Evolutionary conservation across 2,329 filamentous ascomycete genomes (phyloP), one percentile per base, ranked within the genome.

Genomic region (Claviceps fusiformis): DNA sequence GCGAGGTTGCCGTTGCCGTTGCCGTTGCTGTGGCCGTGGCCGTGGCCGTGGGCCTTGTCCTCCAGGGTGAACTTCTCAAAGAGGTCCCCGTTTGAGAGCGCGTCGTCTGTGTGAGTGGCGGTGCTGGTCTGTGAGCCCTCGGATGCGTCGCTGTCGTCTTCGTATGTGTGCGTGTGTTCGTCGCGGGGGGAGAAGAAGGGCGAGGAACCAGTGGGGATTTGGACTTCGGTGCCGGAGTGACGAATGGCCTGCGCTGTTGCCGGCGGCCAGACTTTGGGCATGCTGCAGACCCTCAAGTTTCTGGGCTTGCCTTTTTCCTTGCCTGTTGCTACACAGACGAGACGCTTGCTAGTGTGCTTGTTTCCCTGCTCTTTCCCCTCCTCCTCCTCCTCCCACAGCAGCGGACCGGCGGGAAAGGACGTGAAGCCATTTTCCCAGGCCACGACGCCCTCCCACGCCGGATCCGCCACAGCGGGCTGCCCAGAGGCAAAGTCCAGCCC

Each of bases 401-500:
- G 65, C 1, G 82, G 81, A 0, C 81, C 81, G 4, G 68, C 63
- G 0, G 79, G 80, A 62, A 85, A 82, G 2, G 67, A 67, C n/a
- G 66, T 72, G 62, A 75, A 62, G 4, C 74, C 78, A 47, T 74
- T 73, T 62, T 79, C 75, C 76, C 79, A 85, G 13, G 67, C 62
- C 24, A 78, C 64, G 44, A 75, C 65, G 24, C 74, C 73, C 45
- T 73, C 68, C 67, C 81, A 77, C 37, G 70, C 67, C 0, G 80
- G 79, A 61, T 95, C 91, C n/a, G 91, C 71, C 53, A 81, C 78
- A 7, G 87, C 85, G 69, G 85, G 74, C 58, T 88, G 81, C 54
- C 89, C 89, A 72, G 87, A 96, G 52, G 79, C 71, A 73, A 87
- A 96, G 29, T 95, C 86, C 9, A 96, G 79, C 60, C 89, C 79